These are phyloP conservation scores for Peronospora tabacina DNA, from an alignment of 352 stramenopile species.

Conservation along the genomic window DNA sequence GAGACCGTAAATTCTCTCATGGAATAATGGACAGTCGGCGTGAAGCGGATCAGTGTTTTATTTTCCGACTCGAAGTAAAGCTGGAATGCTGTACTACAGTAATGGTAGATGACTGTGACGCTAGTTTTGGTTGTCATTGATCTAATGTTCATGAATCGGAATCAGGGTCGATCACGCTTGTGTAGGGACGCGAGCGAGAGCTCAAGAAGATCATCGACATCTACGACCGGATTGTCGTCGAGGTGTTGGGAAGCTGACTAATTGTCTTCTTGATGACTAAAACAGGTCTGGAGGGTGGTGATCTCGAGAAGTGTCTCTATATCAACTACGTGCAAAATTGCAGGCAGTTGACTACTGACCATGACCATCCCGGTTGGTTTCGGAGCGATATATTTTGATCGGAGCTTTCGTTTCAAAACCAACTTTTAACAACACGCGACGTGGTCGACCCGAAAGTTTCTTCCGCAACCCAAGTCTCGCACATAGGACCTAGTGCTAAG, in stretches of 20 bases:
- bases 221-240: constrained; percentile 45
- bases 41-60: not conserved
- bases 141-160: not conserved
- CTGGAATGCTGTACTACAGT: no score
- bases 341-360: constrained; percentile 2
- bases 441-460: not conserved
- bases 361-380: constrained; percentile 16
- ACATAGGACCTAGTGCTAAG: constrained; percentile 13
- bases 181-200: constrained; percentile 57
- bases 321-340: not conserved
- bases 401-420: constrained; percentile 30
- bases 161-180: constrained; percentile 42
- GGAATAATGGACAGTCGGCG: not conserved
- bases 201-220: constrained; percentile 73
- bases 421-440: constrained; percentile 1
- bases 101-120: not conserved
- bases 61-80: no score
- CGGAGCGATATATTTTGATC: constrained; percentile 21
- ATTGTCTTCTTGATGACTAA: constrained; percentile 12
- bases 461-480: constrained; percentile 13
- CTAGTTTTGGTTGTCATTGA: not conserved
- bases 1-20: constrained; percentile 3
- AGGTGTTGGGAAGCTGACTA: no score
- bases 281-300: constrained; percentile 62
- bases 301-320: constrained; percentile 39